Base-by-base conservation (phyloP, 768 basidiomycete species). In the Rhodotorula sphaerocarpa region DNA sequence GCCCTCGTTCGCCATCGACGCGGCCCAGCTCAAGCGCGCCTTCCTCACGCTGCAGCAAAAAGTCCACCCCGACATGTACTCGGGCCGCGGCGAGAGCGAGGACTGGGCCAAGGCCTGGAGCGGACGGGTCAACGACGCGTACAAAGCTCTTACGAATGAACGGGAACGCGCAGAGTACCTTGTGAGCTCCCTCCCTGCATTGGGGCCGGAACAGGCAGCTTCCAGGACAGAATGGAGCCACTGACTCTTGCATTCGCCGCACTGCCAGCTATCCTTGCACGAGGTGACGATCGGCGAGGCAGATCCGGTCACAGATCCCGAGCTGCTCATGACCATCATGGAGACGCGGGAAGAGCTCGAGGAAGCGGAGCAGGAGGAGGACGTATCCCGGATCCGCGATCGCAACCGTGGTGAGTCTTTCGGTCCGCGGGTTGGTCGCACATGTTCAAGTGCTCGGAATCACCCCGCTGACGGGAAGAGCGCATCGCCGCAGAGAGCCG, bases 101-200 rank as follows among this genome's bases (percentile, higher is more conserved):
- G 51, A 59, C 10, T 67, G 74, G 43, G 77, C 77, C 0, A 70
- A 72, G 45, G 67, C 70, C 28, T 71, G 76, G 63, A 75, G 74
- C 46, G 72, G 73, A n/a, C 71, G 90, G 86, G 77, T 96, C 83
- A 60, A 96, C 81, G 55, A 91, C 78, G 69, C 91, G 83, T 97
- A 73, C 48, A 68, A 69, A 51, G 70, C 65, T 23, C 56, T 75
- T 39, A 59, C 64, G 28, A 73, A 75, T 62, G 73, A 73, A 5
- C 48, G 75, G 9, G 71, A 68, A 50, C 60, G 78, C 9, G 77
- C 74, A 15, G 76, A 79, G 53, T 78, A 79, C 64, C 70, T 78
- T 15, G 76, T 78, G 42, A 43, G 42, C 10, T 7, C 42, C 14
- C 11, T 12, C 42, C 21, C 42, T n/a, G n/a, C n/a, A n/a, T n/a